phyloP scores from a whole-genome alignment of 169 alveolate genomes.

The Cryptosporidium viatorum region DNA sequence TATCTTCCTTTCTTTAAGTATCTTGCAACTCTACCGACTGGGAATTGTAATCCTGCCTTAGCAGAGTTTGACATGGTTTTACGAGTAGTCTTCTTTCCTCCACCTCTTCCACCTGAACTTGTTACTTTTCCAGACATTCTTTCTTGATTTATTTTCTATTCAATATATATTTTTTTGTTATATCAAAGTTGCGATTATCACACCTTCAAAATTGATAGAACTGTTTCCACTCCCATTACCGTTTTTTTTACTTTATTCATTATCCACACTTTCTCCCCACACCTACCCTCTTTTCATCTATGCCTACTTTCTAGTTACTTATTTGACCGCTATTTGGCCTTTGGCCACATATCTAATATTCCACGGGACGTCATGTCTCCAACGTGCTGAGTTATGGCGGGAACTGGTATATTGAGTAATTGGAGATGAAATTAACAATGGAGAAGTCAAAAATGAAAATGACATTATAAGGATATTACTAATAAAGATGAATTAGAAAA shows the following conservation, averaged over 20 bases:
- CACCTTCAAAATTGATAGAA: conserved; percentile 64
- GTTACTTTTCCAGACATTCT: conserved; percentile 84
- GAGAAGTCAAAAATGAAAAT: no score
- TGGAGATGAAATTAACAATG: no score
- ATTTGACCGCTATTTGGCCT: conserved; percentile 10
- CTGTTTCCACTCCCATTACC: conserved; percentile 38
- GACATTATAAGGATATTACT: no score
- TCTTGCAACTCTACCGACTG: conserved; percentile 98
- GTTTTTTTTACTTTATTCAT: conserved; percentile 21
- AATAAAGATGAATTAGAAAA: no score
- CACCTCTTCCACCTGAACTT: conserved; percentile 85
- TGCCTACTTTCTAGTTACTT: not conserved
- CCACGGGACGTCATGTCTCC: conserved; percentile 44
- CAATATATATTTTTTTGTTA: conserved; percentile 36
- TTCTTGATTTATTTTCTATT: conserved; percentile 22
- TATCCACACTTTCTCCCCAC: conserved; percentile 73
- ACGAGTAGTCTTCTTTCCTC: conserved; percentile 80
- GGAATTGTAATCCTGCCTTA: conserved; percentile 99
- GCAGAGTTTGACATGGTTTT: conserved; percentile 93
- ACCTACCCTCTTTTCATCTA: not conserved
- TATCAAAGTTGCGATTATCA: conserved; percentile 70
- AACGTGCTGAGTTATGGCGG: not conserved
- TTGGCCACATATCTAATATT: conserved; percentile 45
- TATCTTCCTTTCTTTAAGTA: conserved; percentile 96
- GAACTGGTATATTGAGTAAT: no score